These are phyloP conservation scores for Colletotrichum sp. DNA, from an alignment of 2,329 filamentous ascomycete species.

Conservation along the genomic window DNA sequence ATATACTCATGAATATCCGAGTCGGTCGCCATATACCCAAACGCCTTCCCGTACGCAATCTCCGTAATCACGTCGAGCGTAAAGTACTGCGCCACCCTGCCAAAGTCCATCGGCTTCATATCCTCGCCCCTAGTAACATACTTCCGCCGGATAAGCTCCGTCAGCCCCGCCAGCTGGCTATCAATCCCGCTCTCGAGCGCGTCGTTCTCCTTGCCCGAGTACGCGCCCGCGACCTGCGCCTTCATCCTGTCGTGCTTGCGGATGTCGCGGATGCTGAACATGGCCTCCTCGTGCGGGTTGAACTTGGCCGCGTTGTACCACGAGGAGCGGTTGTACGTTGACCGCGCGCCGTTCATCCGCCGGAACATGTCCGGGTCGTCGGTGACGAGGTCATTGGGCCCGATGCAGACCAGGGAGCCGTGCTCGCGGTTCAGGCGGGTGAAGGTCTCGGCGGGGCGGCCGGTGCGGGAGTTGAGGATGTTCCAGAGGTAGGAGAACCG, in stretches of 20 bases:
- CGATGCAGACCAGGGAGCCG: constrained; percentile 24
- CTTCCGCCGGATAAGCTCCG: constrained; percentile 5
- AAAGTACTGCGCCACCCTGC: constrained; percentile 47
- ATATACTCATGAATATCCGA: constrained; percentile 48
- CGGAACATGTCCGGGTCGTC: constrained; percentile 21
- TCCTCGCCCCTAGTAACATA: constrained; percentile 19
- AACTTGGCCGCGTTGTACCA: constrained; percentile 22
- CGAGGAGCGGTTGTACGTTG: constrained; percentile 11
- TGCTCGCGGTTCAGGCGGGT: constrained; percentile 5
- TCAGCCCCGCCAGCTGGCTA: not conserved
- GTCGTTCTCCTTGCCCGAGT: constrained; percentile 58
- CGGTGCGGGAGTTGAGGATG: constrained; percentile 8
- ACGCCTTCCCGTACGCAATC: constrained; percentile 48
- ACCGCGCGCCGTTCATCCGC: constrained; percentile 16
- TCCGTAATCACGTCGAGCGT: constrained; percentile 55
- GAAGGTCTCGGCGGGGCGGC: not conserved
- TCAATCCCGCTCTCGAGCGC: constrained; percentile 46
- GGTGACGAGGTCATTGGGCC: constrained; percentile 22
- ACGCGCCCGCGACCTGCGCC: constrained; percentile 29
- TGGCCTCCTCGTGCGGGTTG: constrained; percentile 13
- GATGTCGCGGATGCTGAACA: constrained; percentile 31
- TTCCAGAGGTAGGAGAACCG: constrained; percentile 20
- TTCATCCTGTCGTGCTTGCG: constrained; percentile 39
- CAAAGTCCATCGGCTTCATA: constrained; percentile 42
- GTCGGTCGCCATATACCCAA: constrained; percentile 46